Percentiles rank a stretch among this genome's conserved stretches.
Conservation (phyloP, 2,329 filamentous ascomycete species). For the Atkinsonella hypoxylon region DNA sequence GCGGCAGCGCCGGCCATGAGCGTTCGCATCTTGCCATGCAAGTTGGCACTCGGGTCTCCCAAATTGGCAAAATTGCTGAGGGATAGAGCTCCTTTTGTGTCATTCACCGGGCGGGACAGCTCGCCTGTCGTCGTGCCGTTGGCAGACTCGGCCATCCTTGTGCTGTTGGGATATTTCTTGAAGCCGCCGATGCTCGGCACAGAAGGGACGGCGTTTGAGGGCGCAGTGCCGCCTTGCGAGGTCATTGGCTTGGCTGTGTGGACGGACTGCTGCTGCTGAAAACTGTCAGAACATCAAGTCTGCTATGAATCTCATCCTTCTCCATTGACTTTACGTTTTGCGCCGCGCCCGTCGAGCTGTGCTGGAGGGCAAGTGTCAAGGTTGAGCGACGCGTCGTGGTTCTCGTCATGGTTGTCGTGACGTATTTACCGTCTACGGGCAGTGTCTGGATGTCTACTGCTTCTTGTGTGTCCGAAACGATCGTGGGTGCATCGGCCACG, state of each 20-base stretch:
- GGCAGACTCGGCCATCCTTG: neutral
- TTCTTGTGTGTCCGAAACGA: neutral
- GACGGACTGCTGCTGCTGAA: neutral
- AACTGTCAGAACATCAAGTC: neutral
- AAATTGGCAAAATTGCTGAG: neutral
- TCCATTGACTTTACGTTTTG: slow-evolving; percentile 1
- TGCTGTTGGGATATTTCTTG: slow-evolving; percentile 1
- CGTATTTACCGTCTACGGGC: slow-evolving; percentile 8
- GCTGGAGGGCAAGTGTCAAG: slow-evolving; percentile 8
- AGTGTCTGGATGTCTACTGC: neutral
- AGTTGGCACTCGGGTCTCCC: neutral
- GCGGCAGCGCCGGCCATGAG: neutral
- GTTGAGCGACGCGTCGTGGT: slow-evolving; percentile 9
- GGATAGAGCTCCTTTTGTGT: no score
- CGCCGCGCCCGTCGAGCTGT: neutral
- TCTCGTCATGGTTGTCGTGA: slow-evolving; percentile 13
- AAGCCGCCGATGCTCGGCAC: neutral
- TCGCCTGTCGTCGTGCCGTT: neutral
- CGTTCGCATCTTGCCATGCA: neutral
- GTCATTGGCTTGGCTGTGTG: neutral
- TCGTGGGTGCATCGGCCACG: neutral
- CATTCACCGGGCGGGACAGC: neutral
- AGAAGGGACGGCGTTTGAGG: neutral
- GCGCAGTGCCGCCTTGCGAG: neutral
- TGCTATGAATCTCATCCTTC: neutral